Conservation (phyloP, 805 yeast species). For the Starmerella cellae region DNA sequence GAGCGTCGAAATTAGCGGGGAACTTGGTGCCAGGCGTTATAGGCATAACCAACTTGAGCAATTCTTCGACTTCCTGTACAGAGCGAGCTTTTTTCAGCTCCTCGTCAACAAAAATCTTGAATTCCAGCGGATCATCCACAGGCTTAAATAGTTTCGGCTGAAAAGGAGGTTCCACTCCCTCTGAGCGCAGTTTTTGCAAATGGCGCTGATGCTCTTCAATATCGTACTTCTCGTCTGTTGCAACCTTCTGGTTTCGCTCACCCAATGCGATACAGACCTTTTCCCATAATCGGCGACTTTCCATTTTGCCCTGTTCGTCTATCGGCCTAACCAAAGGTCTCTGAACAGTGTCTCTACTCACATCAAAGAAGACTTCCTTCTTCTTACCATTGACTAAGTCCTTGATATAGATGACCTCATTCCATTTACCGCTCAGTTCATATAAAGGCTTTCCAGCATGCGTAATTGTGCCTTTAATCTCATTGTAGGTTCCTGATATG, state of each 20-base stretch:
- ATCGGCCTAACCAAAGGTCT: constrained; percentile 67
- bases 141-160: constrained; percentile 64
- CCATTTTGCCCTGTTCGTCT: constrained; percentile 65
- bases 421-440: constrained; percentile 85
- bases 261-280: constrained; percentile 73
- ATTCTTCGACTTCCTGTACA: constrained; percentile 40
- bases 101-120: constrained; percentile 44
- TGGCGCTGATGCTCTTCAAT: constrained; percentile 81
- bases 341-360: constrained; percentile 26
- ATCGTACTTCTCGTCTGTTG: constrained; percentile 76
- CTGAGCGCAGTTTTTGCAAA: constrained; percentile 57
- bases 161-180: constrained; percentile 52
- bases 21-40: constrained; percentile 70
- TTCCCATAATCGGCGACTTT: constrained; percentile 74
- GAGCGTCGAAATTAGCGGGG: constrained; percentile 49
- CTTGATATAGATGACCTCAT: constrained; percentile 63
- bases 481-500: constrained; percentile 82
- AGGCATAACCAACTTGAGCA: constrained; percentile 57
- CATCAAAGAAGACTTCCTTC: constrained; percentile 47
- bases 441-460: constrained; percentile 44
- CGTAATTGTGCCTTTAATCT: constrained; percentile 62
- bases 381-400: constrained; percentile 33
- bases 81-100: constrained; percentile 33
- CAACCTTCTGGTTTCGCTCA: constrained; percentile 60
- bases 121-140: constrained; percentile 41